These are phyloP conservation scores for Solanum dulcamara DNA, from an alignment of 257 asterid genomes.

Conservation along the genomic window DNA sequence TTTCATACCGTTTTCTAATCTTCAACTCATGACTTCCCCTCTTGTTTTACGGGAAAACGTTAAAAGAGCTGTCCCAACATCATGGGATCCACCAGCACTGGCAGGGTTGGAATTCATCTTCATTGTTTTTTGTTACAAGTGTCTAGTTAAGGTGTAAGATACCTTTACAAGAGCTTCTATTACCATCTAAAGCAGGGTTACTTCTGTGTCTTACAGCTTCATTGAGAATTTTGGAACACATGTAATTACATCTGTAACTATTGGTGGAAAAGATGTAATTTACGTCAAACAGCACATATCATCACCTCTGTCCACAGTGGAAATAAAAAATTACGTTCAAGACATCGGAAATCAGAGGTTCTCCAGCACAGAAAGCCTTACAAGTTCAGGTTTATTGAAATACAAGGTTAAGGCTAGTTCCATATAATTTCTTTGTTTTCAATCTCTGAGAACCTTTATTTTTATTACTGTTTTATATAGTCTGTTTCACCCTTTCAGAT, in stretches of 20 bases:
- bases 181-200: not conserved
- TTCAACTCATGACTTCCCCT: constrained; percentile 44
- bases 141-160: not conserved
- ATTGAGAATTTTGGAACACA: constrained; percentile 86
- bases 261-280: constrained; percentile 85
- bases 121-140: not conserved
- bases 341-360: constrained; percentile 84
- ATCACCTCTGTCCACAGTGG: constrained; percentile 55
- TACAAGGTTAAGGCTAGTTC: constrained; percentile 68
- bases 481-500: not conserved
- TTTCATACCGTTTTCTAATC: constrained; percentile 68
- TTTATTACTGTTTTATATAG: not conserved
- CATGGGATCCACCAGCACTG: constrained; percentile 86
- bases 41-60: constrained; percentile 46
- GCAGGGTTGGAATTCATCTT: constrained; percentile 38
- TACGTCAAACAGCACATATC: constrained; percentile 60
- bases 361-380: constrained; percentile 48
- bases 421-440: constrained; percentile 4
- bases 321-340: constrained; percentile 75
- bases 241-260: constrained; percentile 62
- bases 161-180: not conserved
- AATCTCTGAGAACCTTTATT: not conserved
- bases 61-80: constrained; percentile 53
- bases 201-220: constrained; percentile 41
- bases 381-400: constrained; percentile 64